Evolutionary conservation across 768 basidiomycete genomes (phyloP).

Genomic region (Kwoniella pini): DNA sequence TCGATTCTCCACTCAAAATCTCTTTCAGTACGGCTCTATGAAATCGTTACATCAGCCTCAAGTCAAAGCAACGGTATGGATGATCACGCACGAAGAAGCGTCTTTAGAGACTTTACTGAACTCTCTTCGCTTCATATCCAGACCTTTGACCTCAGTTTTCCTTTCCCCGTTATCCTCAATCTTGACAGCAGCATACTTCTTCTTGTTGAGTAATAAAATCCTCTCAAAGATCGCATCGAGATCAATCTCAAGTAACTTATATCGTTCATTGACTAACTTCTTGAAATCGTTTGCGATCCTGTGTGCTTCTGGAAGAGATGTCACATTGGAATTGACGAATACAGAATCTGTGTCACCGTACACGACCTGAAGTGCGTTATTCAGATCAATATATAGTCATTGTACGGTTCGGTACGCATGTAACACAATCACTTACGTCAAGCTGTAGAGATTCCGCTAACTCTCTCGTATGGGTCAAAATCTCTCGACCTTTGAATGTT

Average conservation of each 20-base stretch:
- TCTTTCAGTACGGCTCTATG: constrained; percentile 82
- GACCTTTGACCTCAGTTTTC: constrained; percentile 88
- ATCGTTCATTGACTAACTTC: constrained; percentile 92
- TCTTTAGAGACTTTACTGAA: constrained; percentile 89
- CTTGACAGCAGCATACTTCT: constrained; percentile 98
- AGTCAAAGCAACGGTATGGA: neutral
- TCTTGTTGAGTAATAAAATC: constrained; percentile 90
- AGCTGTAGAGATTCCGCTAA: constrained; percentile 85
- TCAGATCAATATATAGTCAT: no score
- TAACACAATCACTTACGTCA: constrained; percentile 67
- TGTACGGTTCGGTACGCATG: no score
- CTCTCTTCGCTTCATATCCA: constrained; percentile 99
- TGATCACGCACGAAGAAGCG: constrained; percentile 74
- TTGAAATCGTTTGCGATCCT: constrained; percentile 91
- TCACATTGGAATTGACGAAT: constrained; percentile 94
- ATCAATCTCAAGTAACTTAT: constrained; percentile 94
- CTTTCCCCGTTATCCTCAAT: constrained; percentile 73
- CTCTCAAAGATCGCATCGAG: constrained; percentile 92
- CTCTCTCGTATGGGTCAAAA: constrained; percentile 87
- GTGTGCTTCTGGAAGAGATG: constrained; percentile 80
- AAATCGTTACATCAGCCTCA: neutral
- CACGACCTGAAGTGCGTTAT: constrained; percentile 77
- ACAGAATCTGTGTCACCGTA: constrained; percentile 99
- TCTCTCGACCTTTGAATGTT: constrained; percentile 96
- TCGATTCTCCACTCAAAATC: constrained; percentile 85